Percentiles rank a stretch among this genome's conserved stretches.
phyloP scores from a whole-genome alignment of 257 asterid species.

The Striga asiatica region DNA sequence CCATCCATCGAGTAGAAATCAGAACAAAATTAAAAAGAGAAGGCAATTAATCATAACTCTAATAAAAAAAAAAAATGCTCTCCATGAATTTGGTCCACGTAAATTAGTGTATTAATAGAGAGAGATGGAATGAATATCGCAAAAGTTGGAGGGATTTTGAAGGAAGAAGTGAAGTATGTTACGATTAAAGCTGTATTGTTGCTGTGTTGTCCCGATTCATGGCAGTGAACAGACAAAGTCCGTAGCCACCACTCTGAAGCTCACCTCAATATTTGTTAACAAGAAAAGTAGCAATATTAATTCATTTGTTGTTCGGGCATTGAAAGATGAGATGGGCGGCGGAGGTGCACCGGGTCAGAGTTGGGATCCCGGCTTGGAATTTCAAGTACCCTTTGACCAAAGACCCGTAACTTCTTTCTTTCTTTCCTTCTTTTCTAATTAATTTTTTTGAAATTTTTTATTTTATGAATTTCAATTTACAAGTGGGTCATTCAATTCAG shows the following conservation, averaged over 20 bases:
- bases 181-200: conserved; percentile 31
- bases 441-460: too few relatives aligned
- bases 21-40: too few relatives aligned
- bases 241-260: conserved; percentile 4
- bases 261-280: conserved; percentile 18
- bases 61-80: too few relatives aligned
- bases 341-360: conserved; percentile 50
- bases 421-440: neutral
- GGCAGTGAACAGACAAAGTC: conserved; percentile 13
- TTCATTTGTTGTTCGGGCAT: conserved; percentile 32
- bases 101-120: too few relatives aligned
- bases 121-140: too few relatives aligned
- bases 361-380: conserved; percentile 82
- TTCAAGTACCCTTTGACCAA: conserved; percentile 81
- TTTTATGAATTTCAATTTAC: neutral
- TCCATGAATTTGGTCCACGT: too few relatives aligned
- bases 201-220: conserved; percentile 20
- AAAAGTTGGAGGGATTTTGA: too few relatives aligned
- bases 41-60: too few relatives aligned
- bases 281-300: conserved; percentile 9
- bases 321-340: conserved; percentile 60
- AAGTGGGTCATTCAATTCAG: conserved; percentile 12
- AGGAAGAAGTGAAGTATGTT: too few relatives aligned
- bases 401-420: conserved; percentile 49
- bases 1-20: too few relatives aligned